A percentile compares a stretch with the other conserved stretches of the same genome.
phyloP scores from a whole-genome alignment of 148 eudicot genomes.

The Simmondsia chinensis region DNA sequence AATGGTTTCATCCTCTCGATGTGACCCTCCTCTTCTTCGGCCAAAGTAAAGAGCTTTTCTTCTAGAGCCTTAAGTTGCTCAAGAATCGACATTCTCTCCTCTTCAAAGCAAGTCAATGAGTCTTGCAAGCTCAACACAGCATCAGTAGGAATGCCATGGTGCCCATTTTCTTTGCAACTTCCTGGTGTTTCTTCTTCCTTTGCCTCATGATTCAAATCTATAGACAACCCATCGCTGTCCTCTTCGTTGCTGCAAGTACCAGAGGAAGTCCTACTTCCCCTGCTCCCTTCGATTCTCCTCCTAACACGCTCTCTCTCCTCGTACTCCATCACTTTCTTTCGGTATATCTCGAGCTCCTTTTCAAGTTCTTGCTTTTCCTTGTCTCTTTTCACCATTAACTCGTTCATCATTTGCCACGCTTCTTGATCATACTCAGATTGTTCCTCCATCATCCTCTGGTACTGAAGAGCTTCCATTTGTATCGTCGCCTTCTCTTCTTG shows the following conservation, averaged over 20 bases:
- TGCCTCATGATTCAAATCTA: conserved; percentile 56
- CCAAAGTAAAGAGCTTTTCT: conserved; percentile 64
- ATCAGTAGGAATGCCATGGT: conserved; percentile 56
- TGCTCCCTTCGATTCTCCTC: conserved; percentile 22
- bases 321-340: conserved; percentile 56
- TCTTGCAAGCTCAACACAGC: conserved; percentile 47
- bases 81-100: conserved; percentile 71
- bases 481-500: conserved; percentile 94
- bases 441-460: conserved; percentile 97
- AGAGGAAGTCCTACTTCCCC: conserved; percentile 47
- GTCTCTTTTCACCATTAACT: conserved; percentile 78
- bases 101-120: conserved; percentile 51
- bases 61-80: conserved; percentile 82
- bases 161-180: conserved; percentile 31
- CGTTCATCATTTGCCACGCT: conserved; percentile 82
- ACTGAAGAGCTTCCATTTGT: conserved; percentile 96
- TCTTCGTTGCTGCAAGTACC: conserved; percentile 67
- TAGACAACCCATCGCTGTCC: conserved; percentile 66
- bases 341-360: conserved; percentile 53
- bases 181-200: conserved; percentile 31
- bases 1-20: conserved; percentile 33
- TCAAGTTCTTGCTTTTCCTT: conserved; percentile 77
- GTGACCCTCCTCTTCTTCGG: conserved; percentile 49
- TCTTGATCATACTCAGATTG: conserved; percentile 96
- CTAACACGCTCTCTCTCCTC: conserved; percentile 55